These are phyloP conservation scores for Malassezia nana DNA, from an alignment of 1,284 basidiomycete genomes.

Conservation along the genomic window DNA sequence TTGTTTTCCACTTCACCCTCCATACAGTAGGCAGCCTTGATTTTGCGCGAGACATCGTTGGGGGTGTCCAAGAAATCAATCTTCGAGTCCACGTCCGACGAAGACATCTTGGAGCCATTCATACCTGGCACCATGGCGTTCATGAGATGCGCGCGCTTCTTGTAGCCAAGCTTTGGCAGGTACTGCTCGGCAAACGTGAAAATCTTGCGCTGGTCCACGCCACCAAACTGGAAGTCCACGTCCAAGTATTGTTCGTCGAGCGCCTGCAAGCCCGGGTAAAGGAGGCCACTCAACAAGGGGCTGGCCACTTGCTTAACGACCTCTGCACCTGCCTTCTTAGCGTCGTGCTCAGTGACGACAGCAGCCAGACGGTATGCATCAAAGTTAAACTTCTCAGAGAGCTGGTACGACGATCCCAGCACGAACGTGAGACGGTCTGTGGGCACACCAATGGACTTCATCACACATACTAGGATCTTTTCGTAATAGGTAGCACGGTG, in stretches of 20 bases:
- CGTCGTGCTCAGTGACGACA: constrained; percentile 85
- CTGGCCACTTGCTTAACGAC: constrained; percentile 96
- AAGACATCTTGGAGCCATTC: constrained; percentile 93
- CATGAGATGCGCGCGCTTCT: constrained; percentile 94
- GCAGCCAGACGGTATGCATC: constrained; percentile 88
- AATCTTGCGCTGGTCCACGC: constrained; percentile 96
- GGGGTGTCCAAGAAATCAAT: constrained; percentile 93
- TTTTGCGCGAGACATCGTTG: constrained; percentile 72
- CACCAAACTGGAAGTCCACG: constrained; percentile 96
- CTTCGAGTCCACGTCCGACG: constrained; percentile 90
- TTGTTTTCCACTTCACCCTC: constrained; percentile 85
- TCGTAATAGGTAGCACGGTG: constrained; percentile 87
- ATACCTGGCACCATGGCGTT: constrained; percentile 96
- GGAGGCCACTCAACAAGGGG: constrained; percentile 75
- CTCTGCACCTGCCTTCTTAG: constrained; percentile 97
- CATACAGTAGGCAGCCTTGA: constrained; percentile 77
- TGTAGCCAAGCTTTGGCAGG: constrained; percentile 84
- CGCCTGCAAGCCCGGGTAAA: constrained; percentile 93
- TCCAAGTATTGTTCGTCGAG: constrained; percentile 94
- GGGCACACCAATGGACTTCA: constrained; percentile 81
- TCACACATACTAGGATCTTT: constrained; percentile 68
- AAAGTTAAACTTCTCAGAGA: constrained; percentile 80
- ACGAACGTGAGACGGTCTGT: constrained; percentile 64
- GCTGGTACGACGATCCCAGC: constrained; percentile 81
- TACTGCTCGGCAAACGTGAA: constrained; percentile 95